These are phyloP conservation scores for Cryptococcus depauperatus DNA, from an alignment of 1,284 basidiomycete genomes.

Conservation along the genomic window DNA sequence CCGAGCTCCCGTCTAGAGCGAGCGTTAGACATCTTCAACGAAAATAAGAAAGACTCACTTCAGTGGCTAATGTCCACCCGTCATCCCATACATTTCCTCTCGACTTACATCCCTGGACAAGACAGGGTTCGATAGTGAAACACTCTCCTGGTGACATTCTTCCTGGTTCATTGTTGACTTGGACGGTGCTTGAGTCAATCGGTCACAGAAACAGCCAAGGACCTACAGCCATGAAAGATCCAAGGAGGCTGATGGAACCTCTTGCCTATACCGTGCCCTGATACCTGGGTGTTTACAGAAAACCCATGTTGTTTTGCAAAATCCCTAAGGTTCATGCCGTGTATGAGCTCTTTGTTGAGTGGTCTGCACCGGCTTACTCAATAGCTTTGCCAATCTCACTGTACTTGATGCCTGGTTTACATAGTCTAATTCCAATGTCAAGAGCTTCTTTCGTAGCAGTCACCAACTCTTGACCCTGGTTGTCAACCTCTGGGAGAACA, in stretches of 20 bases:
- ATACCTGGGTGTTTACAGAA: constrained; percentile 61
- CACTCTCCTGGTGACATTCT: constrained; percentile 73
- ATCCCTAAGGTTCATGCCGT: constrained; percentile 23
- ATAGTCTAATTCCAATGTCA: constrained; percentile 61
- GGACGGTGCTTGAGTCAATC: neutral
- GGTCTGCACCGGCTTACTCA: constrained; percentile 46
- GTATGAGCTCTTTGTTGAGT: neutral
- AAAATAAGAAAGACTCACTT: constrained; percentile 47
- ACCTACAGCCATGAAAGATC: constrained; percentile 63
- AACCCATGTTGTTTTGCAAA: constrained; percentile 46
- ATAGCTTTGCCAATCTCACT: constrained; percentile 69
- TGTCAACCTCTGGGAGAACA: constrained; percentile 66
- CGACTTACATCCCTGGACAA: constrained; percentile 64
- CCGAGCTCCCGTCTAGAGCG: constrained; percentile 52
- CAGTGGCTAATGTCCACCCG: constrained; percentile 78
- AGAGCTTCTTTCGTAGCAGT: constrained; percentile 59
- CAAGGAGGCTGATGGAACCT: constrained; percentile 77
- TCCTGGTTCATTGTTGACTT: constrained; percentile 70
- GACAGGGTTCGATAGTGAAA: constrained; percentile 79
- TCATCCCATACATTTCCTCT: constrained; percentile 70
- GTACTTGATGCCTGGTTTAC: constrained; percentile 67
- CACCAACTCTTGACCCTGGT: constrained; percentile 57
- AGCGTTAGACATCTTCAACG: too few species aligned
- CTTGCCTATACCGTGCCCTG: constrained; percentile 70
- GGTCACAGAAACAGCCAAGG: neutral